Conservation (phyloP, 495 filamentous ascomycete genomes). For the Podospora conica region DNA sequence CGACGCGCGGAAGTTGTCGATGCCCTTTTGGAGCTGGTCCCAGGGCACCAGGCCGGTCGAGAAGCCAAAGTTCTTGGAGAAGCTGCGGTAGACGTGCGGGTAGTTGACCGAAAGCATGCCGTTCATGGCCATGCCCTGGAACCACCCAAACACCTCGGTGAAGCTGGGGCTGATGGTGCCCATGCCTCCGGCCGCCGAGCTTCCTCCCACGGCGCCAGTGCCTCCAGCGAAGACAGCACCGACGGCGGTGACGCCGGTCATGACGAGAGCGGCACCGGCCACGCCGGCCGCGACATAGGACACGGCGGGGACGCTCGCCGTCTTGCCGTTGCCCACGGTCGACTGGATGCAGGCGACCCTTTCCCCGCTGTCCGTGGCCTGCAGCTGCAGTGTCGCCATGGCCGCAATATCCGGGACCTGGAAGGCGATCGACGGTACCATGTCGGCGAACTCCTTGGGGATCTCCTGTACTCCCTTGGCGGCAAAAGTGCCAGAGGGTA, state of each 20-base stretch:
- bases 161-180: constrained; percentile 75
- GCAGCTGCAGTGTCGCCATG: constrained; percentile 71
- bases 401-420: constrained; percentile 86
- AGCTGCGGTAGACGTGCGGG: constrained; percentile 79
- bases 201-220: constrained; percentile 30
- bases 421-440: constrained; percentile 90
- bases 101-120: constrained; percentile 91
- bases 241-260: constrained; percentile 67
- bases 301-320: constrained; percentile 63
- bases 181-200: constrained; percentile 53
- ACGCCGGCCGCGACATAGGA: constrained; percentile 81
- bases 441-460: constrained; percentile 57
- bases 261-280: constrained; percentile 73
- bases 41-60: constrained; percentile 80
- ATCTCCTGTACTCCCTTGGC: constrained; percentile 65
- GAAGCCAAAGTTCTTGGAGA: constrained; percentile 89
- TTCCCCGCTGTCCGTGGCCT: constrained; percentile 49
- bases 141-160: constrained; percentile 79
- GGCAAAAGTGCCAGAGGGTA: constrained; percentile 67
- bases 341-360: constrained; percentile 81
- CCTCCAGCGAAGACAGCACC: constrained; percentile 51
- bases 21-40: constrained; percentile 69
- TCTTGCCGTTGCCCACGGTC: constrained; percentile 79
- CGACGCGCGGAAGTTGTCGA: constrained; percentile 71
- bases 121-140: constrained; percentile 89